Percentiles rank a stretch among this genome's conserved stretches.
Evolutionary conservation across 345 rosid species (phyloP).

Genomic region (Gossypium herbaceum): DNA sequence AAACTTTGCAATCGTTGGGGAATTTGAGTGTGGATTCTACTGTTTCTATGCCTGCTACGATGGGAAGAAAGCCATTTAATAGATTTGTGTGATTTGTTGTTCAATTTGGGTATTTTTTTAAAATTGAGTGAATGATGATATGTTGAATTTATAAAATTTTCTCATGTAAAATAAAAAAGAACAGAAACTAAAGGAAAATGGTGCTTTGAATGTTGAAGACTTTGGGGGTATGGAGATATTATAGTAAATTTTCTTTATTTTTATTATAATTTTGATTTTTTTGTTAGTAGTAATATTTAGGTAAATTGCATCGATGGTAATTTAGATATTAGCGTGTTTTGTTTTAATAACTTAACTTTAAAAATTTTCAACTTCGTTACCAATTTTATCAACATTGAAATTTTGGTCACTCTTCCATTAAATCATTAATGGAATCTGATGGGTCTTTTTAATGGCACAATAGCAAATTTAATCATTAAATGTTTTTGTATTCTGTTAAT

Average conservation of each 20-base stretch:
- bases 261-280: no score
- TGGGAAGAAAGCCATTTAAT: conserved; percentile 84
- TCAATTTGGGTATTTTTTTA: background rate
- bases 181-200: conserved; percentile 29
- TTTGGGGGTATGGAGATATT: conserved; percentile 14
- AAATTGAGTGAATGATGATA: conserved; percentile 40
- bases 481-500: no score
- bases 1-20: conserved; percentile 49
- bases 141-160: conserved; percentile 23
- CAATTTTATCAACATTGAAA: no score
- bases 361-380: no score
- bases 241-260: background rate
- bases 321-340: no score
- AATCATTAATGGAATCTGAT: no score
- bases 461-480: no score
- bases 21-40: conserved; percentile 74
- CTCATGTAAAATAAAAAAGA: conserved; percentile 10
- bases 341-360: no score
- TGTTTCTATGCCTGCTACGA: conserved; percentile 70
- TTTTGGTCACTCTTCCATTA: no score
- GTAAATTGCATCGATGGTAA: no score
- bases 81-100: conserved; percentile 69
- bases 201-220: conserved; percentile 31
- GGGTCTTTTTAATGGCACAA: no score
- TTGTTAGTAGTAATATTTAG: no score